Conservation (phyloP, 495 filamentous ascomycete species). For the Penicillium alfredii region DNA sequence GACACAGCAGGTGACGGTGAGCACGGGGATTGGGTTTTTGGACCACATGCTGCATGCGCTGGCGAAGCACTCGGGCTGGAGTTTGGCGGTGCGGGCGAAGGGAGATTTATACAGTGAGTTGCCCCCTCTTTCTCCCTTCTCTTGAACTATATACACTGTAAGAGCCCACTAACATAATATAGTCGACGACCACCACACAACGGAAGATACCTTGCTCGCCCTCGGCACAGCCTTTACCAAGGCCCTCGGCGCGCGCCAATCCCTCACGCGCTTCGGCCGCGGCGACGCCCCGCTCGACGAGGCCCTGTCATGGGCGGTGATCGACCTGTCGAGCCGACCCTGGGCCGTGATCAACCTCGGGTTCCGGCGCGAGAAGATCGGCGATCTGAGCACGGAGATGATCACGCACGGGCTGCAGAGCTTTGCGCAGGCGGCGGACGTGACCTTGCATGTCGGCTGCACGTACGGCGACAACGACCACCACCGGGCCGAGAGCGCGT, state of each 20-base stretch:
- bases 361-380: constrained; percentile 83
- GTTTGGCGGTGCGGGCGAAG: constrained; percentile 68
- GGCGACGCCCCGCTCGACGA: constrained; percentile 93
- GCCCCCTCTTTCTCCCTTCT: background rate
- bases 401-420: constrained; percentile 90
- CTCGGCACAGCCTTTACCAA: constrained; percentile 77
- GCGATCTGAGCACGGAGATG: constrained; percentile 92
- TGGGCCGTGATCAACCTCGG: constrained; percentile 76
- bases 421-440: constrained; percentile 84
- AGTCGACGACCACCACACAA: constrained; percentile 99
- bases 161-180: background rate
- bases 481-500: constrained; percentile 92
- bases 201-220: constrained; percentile 91
- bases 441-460: constrained; percentile 91
- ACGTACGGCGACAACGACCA: constrained; percentile 89
- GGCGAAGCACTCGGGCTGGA: constrained; percentile 93
- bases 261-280: constrained; percentile 81
- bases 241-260: constrained; percentile 68
- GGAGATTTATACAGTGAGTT: constrained; percentile 84
- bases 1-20: constrained; percentile 77
- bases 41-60: constrained; percentile 99
- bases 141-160: background rate
- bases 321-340: constrained; percentile 89
- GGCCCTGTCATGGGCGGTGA: constrained; percentile 85
- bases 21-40: constrained; percentile 95